Percentiles rank a stretch among this genome's conserved stretches.
Conservation (phyloP, 2,329 filamentous ascomycete species). For the Diaporthe velutina region DNA sequence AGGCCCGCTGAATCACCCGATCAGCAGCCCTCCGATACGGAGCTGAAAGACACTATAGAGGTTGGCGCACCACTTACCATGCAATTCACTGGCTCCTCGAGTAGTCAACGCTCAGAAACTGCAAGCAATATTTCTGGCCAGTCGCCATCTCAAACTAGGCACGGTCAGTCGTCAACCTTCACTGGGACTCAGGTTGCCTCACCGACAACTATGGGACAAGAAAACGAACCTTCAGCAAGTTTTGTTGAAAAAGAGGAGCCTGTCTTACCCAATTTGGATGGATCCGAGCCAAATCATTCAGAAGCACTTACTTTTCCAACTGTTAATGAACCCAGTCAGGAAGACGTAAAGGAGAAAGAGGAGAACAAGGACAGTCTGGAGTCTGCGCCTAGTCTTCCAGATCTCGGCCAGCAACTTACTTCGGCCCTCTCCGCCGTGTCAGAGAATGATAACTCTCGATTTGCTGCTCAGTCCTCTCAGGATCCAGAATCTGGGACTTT, state of each 20-base stretch:
- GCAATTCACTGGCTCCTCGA: conserved; percentile 34
- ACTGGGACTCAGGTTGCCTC: conserved; percentile 21
- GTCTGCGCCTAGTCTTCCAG: neutral
- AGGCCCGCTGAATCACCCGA: conserved; percentile 48
- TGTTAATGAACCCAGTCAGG: neutral
- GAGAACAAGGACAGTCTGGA: neutral
- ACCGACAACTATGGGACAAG: conserved; percentile 1
- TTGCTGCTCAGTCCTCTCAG: conserved; percentile 21
- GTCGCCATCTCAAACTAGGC: conserved; percentile 24
- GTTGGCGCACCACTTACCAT: conserved; percentile 56
- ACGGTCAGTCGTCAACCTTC: neutral
- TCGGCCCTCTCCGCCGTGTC: conserved; percentile 1
- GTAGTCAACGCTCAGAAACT: conserved; percentile 38
- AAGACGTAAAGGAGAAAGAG: neutral
- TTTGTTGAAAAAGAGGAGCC: conserved; percentile 1
- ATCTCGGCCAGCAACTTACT: conserved; percentile 17
- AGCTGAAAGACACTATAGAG: conserved; percentile 70
- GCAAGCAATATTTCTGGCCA: conserved; percentile 36
- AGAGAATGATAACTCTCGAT: conserved; percentile 4
- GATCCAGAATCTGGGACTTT: conserved; percentile 21
- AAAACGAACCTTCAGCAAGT: neutral
- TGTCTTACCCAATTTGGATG: neutral
- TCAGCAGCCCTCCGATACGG: conserved; percentile 54
- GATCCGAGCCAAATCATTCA: neutral
- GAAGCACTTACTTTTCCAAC: neutral